Evolutionary conservation across 2,329 filamentous ascomycete genomes (phyloP).

Genomic region (Drechslerella dactyloides): DNA sequence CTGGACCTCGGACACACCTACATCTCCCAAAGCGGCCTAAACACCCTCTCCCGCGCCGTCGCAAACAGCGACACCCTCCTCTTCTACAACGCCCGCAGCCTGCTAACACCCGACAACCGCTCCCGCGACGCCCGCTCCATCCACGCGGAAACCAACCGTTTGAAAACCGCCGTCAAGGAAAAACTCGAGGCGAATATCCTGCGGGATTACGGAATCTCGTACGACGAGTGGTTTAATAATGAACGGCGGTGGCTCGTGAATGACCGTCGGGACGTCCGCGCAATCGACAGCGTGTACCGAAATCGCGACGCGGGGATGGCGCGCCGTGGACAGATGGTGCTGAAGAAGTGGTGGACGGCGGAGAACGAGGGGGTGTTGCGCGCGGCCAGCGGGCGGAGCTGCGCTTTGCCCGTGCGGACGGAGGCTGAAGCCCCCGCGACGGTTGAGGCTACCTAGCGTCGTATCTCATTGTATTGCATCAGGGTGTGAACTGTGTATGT

Average conservation of each 20-base stretch:
- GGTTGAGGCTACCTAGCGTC: no score
- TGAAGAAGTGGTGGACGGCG: conserved; percentile 59
- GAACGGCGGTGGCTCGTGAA: conserved; percentile 60
- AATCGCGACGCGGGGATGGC: conserved; percentile 59
- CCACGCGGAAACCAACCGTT: conserved; percentile 20
- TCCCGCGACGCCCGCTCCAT: background rate
- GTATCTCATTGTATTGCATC: no score
- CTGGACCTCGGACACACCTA: conserved; percentile 59
- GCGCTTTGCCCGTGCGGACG: conserved; percentile 16
- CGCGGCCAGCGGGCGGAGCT: conserved; percentile 54
- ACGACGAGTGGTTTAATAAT: conserved; percentile 51
- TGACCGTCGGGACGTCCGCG: conserved; percentile 59
- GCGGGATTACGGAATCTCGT: conserved; percentile 27
- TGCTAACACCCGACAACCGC: background rate
- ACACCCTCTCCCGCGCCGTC: conserved; percentile 25
- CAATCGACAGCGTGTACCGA: conserved; percentile 61
- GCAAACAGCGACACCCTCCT: conserved; percentile 21
- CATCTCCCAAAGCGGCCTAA: conserved; percentile 44
- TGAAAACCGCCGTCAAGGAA: conserved; percentile 15
- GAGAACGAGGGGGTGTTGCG: conserved; percentile 59
- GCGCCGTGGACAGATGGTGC: conserved; percentile 57
- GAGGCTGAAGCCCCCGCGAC: no score
- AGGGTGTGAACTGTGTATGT: no score
- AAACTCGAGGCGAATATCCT: conserved; percentile 22
- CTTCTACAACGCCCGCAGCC: conserved; percentile 37